These are phyloP conservation scores for Diaporthe humulicola DNA, from an alignment of 2,329 filamentous ascomycete genomes.

Conservation along the genomic window DNA sequence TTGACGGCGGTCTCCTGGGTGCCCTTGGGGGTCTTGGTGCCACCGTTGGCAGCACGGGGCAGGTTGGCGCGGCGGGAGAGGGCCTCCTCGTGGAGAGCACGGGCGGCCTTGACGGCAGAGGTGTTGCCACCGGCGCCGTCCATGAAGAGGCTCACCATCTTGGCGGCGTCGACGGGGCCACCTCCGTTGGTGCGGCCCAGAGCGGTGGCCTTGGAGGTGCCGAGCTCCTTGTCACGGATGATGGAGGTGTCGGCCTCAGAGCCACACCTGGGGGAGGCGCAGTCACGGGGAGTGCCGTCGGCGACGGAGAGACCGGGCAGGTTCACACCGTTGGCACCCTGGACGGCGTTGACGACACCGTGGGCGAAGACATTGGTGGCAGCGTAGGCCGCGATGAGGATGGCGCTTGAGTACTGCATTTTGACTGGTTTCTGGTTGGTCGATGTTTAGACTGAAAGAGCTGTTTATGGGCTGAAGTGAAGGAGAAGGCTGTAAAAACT, in stretches of 20 bases:
- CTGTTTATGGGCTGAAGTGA: not conserved
- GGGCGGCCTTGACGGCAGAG: constrained; percentile 38
- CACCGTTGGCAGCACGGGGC: constrained; percentile 44
- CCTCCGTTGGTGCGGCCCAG: constrained; percentile 74
- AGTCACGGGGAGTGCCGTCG: constrained; percentile 78
- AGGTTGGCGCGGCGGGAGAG: constrained; percentile 43
- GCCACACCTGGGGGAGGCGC: constrained; percentile 70
- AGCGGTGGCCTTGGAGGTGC: constrained; percentile 65
- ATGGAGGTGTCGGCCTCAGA: constrained; percentile 79
- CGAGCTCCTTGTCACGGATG: constrained; percentile 73
- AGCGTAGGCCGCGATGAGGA: constrained; percentile 61
- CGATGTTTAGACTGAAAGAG: not conserved
- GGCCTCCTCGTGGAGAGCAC: constrained; percentile 39
- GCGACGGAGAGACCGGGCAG: constrained; percentile 74
- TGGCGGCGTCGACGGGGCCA: constrained; percentile 69
- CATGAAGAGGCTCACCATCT: constrained; percentile 73
- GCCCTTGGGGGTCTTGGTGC: constrained; percentile 55
- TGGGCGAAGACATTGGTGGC: constrained; percentile 67
- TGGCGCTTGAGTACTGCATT: constrained; percentile 51
- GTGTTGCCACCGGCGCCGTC: constrained; percentile 51
- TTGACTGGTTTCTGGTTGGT: constrained; percentile 30
- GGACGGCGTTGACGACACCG: constrained; percentile 68
- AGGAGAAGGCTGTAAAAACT: not conserved
- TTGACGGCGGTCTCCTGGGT: constrained; percentile 66
- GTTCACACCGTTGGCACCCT: constrained; percentile 71